A percentile compares a stretch with the other conserved stretches of the same genome.
phyloP scores from a whole-genome alignment of 768 basidiomycete species.

The Suillus hirtellus region DNA sequence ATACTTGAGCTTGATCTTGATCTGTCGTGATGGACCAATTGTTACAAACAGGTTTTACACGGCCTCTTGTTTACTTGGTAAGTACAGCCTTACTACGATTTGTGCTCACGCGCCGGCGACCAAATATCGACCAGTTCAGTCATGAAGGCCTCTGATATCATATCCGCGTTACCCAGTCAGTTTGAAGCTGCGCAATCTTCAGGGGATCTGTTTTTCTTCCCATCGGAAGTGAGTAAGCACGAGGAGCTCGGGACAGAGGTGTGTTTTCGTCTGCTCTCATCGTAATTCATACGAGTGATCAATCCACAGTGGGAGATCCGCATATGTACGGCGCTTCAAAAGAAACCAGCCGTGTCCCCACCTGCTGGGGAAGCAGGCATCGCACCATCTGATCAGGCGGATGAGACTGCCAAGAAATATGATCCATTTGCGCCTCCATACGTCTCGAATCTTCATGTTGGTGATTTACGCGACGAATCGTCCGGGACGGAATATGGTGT shows the following conservation, averaged over 20 bases:
- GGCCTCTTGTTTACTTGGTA: too few relatives aligned
- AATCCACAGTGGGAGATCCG: slow-evolving; percentile 76
- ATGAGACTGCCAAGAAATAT: slow-evolving; percentile 30
- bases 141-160: slow-evolving; percentile 43
- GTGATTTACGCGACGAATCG: slow-evolving; percentile 64
- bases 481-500: slow-evolving; percentile 60
- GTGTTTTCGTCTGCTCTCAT: slow-evolving; percentile 17
- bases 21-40: too few relatives aligned
- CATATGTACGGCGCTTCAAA: slow-evolving; percentile 80
- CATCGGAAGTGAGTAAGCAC: slow-evolving; percentile 66
- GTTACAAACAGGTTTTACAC: too few relatives aligned
- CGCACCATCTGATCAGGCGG: slow-evolving; percentile 26
- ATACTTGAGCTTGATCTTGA: too few relatives aligned
- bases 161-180: slow-evolving; percentile 51
- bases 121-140: not conserved
- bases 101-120: not conserved
- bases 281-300: not conserved
- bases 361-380: slow-evolving; percentile 37
- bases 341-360: slow-evolving; percentile 63
- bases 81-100: not conserved
- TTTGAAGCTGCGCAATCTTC: slow-evolving; percentile 60
- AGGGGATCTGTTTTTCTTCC: slow-evolving; percentile 76
- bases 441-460: slow-evolving; percentile 69
- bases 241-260: slow-evolving; percentile 68
- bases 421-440: slow-evolving; percentile 92